These are phyloP conservation scores for Xerocomus potaroensis DNA, from an alignment of 768 basidiomycete species.

Conservation along the genomic window DNA sequence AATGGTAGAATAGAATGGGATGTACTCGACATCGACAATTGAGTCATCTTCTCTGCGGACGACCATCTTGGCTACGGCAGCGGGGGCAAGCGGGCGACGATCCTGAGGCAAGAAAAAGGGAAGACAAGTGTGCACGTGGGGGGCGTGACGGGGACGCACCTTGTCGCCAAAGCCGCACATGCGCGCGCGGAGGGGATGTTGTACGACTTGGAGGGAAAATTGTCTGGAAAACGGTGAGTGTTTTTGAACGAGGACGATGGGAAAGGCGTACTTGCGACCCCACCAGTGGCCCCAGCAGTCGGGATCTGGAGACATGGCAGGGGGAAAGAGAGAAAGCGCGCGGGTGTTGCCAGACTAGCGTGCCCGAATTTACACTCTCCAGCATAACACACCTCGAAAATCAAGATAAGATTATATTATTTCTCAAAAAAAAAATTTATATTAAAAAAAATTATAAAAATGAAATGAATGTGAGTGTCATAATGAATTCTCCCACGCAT, in stretches of 20 bases:
- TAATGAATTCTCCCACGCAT: neutral
- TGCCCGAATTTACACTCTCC: neutral
- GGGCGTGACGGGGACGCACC: slow-evolving; percentile 40
- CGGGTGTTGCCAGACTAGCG: neutral
- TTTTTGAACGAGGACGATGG: neutral
- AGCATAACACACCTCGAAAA: slow-evolving; percentile 17
- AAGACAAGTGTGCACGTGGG: slow-evolving; percentile 2
- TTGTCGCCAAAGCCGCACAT: slow-evolving; percentile 98
- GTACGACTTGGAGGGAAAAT: slow-evolving; percentile 81
- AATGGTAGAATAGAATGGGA: slow-evolving; percentile 8
- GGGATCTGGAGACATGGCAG: slow-evolving; percentile 61
- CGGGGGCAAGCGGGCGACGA: slow-evolving; percentile 87
- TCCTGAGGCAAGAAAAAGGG: slow-evolving; percentile 49
- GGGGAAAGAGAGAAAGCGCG: neutral
- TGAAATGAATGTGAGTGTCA: neutral
- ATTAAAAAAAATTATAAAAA: neutral
- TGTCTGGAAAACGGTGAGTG: slow-evolving; percentile 41
- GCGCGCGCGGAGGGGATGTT: slow-evolving; percentile 84
- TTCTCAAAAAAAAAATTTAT: slow-evolving; percentile 15
- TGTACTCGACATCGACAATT: slow-evolving; percentile 73
- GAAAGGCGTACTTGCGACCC: slow-evolving; percentile 50
- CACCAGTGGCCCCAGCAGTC: slow-evolving; percentile 72
- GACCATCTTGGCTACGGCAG: slow-evolving; percentile 82
- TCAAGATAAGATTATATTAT: slow-evolving; percentile 35
- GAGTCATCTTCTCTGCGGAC: slow-evolving; percentile 64